Conservation (phyloP, 2,329 filamentous ascomycete genomes). For the Alternaria angustiovoidea region DNA sequence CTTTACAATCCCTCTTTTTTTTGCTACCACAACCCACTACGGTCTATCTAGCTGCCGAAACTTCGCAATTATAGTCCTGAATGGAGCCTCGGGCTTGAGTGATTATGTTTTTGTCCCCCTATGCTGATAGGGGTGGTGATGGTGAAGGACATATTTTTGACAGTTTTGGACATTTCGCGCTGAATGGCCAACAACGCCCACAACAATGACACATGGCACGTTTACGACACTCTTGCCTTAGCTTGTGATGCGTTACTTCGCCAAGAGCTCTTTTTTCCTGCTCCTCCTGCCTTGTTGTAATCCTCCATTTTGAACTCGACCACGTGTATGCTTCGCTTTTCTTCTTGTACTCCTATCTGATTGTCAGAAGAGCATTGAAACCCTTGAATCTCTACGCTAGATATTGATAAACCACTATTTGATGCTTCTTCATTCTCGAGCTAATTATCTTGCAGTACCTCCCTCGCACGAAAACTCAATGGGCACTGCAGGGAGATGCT, state of each 20-base stretch:
- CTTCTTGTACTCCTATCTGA: neutral
- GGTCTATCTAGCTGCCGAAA: neutral
- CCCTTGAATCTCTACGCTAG: neutral
- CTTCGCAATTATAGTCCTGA: rapidly evolving
- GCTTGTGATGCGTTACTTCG: neutral
- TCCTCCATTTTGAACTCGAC: neutral
- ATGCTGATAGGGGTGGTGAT: neutral
- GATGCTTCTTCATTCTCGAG: neutral
- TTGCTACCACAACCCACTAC: neutral
- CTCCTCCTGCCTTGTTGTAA: neutral
- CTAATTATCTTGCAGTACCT: neutral
- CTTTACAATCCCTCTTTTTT: neutral
- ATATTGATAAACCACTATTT: rapidly evolving
- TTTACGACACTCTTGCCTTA: too few relatives aligned
- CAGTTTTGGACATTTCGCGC: neutral
- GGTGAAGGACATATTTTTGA: neutral
- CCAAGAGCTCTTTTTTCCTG: neutral
- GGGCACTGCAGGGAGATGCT: neutral
- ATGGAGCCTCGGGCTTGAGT: neutral
- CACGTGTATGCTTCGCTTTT: neutral
- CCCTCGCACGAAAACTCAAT: neutral
- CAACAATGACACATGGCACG: neutral
- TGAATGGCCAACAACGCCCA: neutral
- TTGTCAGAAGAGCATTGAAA: neutral
- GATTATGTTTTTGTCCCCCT: neutral